Evolutionary conservation across 148 eudicot species (phyloP).

Genomic region (Cornus florida): DNA sequence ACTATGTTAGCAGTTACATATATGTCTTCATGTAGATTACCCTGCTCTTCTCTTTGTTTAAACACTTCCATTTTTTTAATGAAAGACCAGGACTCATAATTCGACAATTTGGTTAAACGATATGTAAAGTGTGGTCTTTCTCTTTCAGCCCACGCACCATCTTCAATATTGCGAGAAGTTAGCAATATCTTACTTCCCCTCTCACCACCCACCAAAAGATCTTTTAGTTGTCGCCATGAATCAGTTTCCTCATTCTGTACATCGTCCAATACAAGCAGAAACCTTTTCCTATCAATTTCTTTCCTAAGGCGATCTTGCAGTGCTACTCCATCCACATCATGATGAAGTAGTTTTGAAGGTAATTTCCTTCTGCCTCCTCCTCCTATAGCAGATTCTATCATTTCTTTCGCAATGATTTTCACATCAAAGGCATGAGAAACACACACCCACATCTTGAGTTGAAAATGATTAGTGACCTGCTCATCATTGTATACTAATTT

Average conservation of each 20-base stretch:
- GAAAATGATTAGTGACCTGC: slow-evolving; percentile 1
- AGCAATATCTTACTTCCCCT: slow-evolving; percentile 16
- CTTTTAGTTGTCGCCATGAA: slow-evolving; percentile 2
- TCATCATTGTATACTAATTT: background rate
- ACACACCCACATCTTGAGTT: slow-evolving; percentile 9
- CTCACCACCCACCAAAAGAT: background rate
- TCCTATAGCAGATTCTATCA: background rate
- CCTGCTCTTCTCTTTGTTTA: background rate
- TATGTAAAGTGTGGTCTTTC: no score
- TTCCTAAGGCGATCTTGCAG: background rate
- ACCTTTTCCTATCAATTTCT: background rate
- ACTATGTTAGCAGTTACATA: no score
- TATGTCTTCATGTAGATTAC: no score
- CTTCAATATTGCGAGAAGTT: slow-evolving; percentile 2
- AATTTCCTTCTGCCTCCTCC: no score
- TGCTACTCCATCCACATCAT: background rate
- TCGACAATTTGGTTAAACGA: background rate
- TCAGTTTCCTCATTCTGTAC: slow-evolving; percentile 9
- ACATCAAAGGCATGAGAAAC: slow-evolving; percentile 14
- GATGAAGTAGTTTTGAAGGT: no score
- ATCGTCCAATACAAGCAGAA: slow-evolving; percentile 18
- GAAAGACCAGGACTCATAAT: slow-evolving; percentile 8
- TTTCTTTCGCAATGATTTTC: background rate
- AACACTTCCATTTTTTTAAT: slow-evolving; percentile 13
- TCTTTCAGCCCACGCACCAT: no score